Conservation (phyloP, 2,329 filamentous ascomycete genomes). For the Penicillium corylophilum region DNA sequence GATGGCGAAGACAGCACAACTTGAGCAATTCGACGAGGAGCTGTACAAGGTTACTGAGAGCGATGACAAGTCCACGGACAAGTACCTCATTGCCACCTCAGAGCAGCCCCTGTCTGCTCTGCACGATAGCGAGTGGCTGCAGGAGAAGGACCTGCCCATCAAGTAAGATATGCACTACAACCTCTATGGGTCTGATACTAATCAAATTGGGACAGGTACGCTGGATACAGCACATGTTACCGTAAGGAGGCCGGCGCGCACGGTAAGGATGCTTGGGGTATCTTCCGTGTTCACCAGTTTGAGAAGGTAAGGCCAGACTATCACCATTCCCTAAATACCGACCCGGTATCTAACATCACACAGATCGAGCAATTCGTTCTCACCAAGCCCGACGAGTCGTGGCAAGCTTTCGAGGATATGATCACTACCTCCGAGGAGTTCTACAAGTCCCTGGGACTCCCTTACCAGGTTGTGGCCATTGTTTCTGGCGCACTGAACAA, state of each 20-base stretch:
- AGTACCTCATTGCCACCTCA: constrained; percentile 78
- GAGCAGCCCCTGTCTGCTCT: constrained; percentile 94
- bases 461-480: constrained; percentile 89
- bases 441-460: constrained; percentile 83
- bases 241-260: constrained; percentile 91
- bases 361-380: constrained; percentile 75
- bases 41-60: constrained; percentile 90
- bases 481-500: constrained; percentile 96
- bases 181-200: constrained; percentile 2
- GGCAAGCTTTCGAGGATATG: constrained; percentile 93
- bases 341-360: background rate
- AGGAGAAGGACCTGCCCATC: constrained; percentile 79
- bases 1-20: constrained; percentile 97
- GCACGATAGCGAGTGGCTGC: constrained; percentile 91
- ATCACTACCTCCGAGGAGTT: constrained; percentile 89
- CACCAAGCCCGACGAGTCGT: constrained; percentile 84
- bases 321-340: background rate
- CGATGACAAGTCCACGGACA: constrained; percentile 83
- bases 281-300: constrained; percentile 97
- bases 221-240: constrained; percentile 93
- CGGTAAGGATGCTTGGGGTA: constrained; percentile 92
- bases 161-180: constrained; percentile 55
- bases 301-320: constrained; percentile 64
- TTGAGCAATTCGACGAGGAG: constrained; percentile 96
- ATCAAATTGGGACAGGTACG: constrained; percentile 52